Evolutionary conservation across 177 flowering plant species (phyloP).

Genomic region (Vitis hybrid): DNA sequence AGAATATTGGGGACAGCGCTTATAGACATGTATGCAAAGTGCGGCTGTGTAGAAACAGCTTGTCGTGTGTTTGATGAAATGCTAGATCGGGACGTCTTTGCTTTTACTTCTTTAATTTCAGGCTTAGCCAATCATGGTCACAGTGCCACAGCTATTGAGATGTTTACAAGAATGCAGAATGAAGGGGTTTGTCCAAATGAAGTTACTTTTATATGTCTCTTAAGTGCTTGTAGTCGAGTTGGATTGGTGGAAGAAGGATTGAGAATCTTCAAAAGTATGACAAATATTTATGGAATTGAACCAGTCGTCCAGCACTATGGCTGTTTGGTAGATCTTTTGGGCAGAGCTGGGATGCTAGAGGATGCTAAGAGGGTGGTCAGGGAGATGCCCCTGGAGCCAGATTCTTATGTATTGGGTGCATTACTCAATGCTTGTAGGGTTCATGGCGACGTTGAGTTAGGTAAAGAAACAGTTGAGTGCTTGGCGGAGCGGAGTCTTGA

Average conservation of each 20-base stretch:
- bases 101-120: constrained; percentile 12
- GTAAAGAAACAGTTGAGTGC: constrained; percentile 8
- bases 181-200: constrained; percentile 17
- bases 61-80: constrained; percentile 8
- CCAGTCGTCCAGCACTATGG: constrained; percentile 20
- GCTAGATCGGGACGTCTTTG: constrained; percentile 11
- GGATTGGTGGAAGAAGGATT: constrained; percentile 14
- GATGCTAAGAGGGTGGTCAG: constrained; percentile 13
- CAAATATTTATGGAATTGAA: constrained; percentile 1
- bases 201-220: constrained; percentile 13
- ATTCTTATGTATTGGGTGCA: constrained; percentile 15
- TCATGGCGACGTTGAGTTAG: constrained; percentile 8
- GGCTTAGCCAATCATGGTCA: constrained; percentile 14
- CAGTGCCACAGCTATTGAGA: neutral
- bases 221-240: constrained; percentile 16
- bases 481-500: constrained; percentile 5
- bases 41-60: constrained; percentile 16
- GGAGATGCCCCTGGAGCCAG: constrained; percentile 18
- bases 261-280: constrained; percentile 9
- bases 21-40: constrained; percentile 22
- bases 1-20: constrained; percentile 10
- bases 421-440: constrained; percentile 19
- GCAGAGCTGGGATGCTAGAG: constrained; percentile 16
- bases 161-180: constrained; percentile 6
- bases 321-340: constrained; percentile 19